Conservation (phyloP, 116 monocot genomes). For the Papilionanthe hybrid region DNA sequence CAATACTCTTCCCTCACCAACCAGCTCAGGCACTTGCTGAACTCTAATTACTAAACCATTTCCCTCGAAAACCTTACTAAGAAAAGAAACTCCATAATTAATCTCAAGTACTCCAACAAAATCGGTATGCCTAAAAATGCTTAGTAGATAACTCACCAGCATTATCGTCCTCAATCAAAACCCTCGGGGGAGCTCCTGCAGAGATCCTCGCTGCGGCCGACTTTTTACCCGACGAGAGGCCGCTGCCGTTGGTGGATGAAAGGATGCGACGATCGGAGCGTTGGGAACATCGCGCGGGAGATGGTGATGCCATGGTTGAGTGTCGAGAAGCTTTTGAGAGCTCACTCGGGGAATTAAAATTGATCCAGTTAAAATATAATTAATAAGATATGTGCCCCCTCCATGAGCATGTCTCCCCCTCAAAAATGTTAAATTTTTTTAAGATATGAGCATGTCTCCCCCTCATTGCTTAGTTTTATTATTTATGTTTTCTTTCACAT, state of each 20-base stretch:
- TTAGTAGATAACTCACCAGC: constrained; percentile 1
- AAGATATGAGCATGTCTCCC: too few relatives aligned
- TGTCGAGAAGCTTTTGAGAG: not conserved
- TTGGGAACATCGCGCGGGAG: not conserved
- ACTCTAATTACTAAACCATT: not conserved
- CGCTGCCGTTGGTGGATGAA: not conserved
- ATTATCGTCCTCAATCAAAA: not conserved
- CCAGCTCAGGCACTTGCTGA: not conserved
- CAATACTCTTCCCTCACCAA: not conserved
- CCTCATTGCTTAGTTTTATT: too few relatives aligned
- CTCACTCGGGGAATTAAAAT: too few relatives aligned
- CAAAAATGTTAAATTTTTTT: too few relatives aligned
- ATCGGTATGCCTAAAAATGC: not conserved
- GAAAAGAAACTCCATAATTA: not conserved
- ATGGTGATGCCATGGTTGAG: not conserved
- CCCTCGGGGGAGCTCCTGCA: not conserved
- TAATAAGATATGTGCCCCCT: too few relatives aligned
- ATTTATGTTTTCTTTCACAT: too few relatives aligned
- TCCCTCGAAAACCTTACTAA: not conserved
- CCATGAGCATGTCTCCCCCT: too few relatives aligned
- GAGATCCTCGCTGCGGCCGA: not conserved
- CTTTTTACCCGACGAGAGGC: not conserved
- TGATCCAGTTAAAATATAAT: too few relatives aligned
- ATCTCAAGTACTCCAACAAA: not conserved
- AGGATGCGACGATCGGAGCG: not conserved